phyloP scores from a whole-genome alignment of 768 basidiomycete genomes.

The Clitopilus hobsonii region DNA sequence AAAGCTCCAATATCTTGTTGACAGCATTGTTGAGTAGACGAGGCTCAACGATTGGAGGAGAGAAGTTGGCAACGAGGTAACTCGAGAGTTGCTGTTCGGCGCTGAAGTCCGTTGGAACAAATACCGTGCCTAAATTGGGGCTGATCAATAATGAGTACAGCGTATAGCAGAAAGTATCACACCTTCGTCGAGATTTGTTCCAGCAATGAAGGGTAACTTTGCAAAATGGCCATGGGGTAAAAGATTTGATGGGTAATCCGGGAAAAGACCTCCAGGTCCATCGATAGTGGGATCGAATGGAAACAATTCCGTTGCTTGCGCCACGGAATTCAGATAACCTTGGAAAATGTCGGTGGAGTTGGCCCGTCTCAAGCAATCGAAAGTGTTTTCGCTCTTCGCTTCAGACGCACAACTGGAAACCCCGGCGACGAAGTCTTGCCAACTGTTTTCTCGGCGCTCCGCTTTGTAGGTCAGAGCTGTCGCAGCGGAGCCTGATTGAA shows the following conservation, averaged over 20 bases:
- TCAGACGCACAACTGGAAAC: slow-evolving; percentile 19
- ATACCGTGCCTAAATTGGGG: slow-evolving; percentile 28
- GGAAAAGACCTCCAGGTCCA: slow-evolving; percentile 31
- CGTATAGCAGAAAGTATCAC: too few relatives aligned
- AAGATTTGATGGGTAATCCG: slow-evolving; percentile 31
- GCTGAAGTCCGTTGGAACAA: slow-evolving; percentile 15
- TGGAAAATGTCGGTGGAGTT: slow-evolving; percentile 23
- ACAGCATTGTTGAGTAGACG: slow-evolving; percentile 12
- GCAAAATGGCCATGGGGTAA: slow-evolving; percentile 28
- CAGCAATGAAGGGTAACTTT: slow-evolving; percentile 38
- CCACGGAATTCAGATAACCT: slow-evolving; percentile 18
- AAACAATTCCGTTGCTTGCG: slow-evolving; percentile 19
- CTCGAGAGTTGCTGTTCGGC: slow-evolving; percentile 18
- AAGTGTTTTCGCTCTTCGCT: slow-evolving; percentile 24
- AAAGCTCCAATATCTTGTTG: slow-evolving; percentile 26
- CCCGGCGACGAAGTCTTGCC: slow-evolving; percentile 24
- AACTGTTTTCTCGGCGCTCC: slow-evolving; percentile 20
- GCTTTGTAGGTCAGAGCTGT: slow-evolving; percentile 22
- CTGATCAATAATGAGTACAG: too few relatives aligned
- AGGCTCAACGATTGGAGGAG: slow-evolving; percentile 19
- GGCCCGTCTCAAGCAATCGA: slow-evolving; percentile 23
- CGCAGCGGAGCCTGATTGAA: slow-evolving; percentile 37
- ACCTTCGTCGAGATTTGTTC: slow-evolving; percentile 45
- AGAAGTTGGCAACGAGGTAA: slow-evolving; percentile 16
- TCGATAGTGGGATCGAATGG: slow-evolving; percentile 36